Percentiles rank a stretch among this genome's conserved stretches.
phyloP scores from a whole-genome alignment of 139 green algal species.

The Volvox africanus region DNA sequence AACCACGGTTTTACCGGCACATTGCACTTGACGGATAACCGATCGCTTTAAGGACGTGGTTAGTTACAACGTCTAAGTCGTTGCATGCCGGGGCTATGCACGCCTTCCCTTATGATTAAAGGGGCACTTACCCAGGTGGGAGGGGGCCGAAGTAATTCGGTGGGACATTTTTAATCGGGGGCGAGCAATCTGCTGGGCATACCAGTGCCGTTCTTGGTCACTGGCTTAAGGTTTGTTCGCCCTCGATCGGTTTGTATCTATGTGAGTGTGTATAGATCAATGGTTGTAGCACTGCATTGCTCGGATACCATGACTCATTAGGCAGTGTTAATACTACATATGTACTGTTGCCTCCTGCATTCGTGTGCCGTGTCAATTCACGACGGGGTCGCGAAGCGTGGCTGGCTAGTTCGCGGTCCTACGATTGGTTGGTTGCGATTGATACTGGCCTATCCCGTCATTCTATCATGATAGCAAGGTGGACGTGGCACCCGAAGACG shows the following conservation, averaged over 20 bases:
- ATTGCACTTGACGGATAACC: neutral
- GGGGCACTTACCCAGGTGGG: neutral
- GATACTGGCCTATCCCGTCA: too few relatives aligned
- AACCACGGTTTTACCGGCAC: neutral
- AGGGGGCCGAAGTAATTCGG: neutral
- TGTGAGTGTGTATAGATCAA: neutral
- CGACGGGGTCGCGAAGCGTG: too few relatives aligned
- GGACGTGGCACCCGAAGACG: too few relatives aligned
- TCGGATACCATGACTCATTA: neutral
- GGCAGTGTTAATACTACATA: neutral
- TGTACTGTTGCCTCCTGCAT: neutral
- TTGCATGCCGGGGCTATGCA: neutral
- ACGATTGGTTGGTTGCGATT: too few relatives aligned
- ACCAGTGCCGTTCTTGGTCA: neutral
- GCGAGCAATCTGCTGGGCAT: neutral
- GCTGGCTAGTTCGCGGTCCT: too few relatives aligned
- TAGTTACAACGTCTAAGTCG: too few relatives aligned
- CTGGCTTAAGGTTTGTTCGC: neutral
- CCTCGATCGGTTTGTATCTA: neutral
- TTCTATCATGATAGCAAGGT: too few relatives aligned
- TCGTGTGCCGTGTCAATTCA: too few relatives aligned
- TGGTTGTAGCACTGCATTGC: neutral
- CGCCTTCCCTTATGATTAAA: neutral
- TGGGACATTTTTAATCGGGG: neutral
- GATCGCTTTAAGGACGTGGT: neutral